Evolutionary conservation across 495 filamentous ascomycete species (phyloP).

Genomic region (Halenospora varia): DNA sequence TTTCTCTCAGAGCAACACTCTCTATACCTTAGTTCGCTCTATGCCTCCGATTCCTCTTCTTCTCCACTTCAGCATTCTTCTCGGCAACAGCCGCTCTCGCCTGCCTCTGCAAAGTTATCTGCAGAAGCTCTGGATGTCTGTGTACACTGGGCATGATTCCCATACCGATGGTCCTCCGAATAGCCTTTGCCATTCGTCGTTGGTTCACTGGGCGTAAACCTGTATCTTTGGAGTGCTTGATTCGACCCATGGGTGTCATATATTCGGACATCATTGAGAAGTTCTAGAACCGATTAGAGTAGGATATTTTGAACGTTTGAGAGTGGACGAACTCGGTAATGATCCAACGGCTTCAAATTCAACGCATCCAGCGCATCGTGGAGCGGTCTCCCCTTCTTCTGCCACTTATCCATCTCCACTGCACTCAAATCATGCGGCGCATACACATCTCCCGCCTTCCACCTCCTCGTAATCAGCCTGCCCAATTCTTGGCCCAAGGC

Average conservation of each 20-base stretch:
- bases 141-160: slow-evolving; percentile 93
- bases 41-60: too few relatives aligned
- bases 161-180: slow-evolving; percentile 80
- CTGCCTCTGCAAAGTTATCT: slow-evolving; percentile 13
- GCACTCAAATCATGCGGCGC: slow-evolving; percentile 81
- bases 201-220: slow-evolving; percentile 88
- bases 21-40: too few relatives aligned
- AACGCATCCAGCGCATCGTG: slow-evolving; percentile 76
- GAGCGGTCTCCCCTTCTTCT: slow-evolving; percentile 40
- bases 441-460: slow-evolving; percentile 77
- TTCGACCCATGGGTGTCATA: slow-evolving; percentile 77
- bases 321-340: slow-evolving; percentile 67
- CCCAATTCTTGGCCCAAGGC: slow-evolving; percentile 13
- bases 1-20: too few relatives aligned
- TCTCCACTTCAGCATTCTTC: neutral
- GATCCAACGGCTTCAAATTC: slow-evolving; percentile 73
- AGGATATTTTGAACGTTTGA: neutral
- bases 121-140: slow-evolving; percentile 82
- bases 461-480: slow-evolving; percentile 50
- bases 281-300: slow-evolving; percentile 55
- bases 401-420: slow-evolving; percentile 69
- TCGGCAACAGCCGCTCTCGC: neutral
- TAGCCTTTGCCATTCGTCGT: slow-evolving; percentile 85
- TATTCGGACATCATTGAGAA: slow-evolving; percentile 90
- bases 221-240: slow-evolving; percentile 67